Evolutionary conservation across 192 early-diverging fungal species (phyloP).

Genomic region (Gryganskiella cystojenkinii): DNA sequence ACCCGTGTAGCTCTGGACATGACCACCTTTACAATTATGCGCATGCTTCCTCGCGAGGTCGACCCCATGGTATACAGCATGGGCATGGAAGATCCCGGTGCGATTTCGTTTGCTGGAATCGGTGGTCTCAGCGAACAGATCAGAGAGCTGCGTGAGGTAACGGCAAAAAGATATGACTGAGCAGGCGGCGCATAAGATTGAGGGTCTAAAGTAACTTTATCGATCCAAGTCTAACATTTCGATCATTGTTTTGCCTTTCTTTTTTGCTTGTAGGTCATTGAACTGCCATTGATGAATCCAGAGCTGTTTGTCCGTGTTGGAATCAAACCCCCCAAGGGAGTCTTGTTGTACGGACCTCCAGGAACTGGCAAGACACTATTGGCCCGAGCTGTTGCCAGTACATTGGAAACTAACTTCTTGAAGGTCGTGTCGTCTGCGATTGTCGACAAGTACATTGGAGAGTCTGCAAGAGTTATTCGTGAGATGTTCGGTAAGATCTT

Average conservation of each 20-base stretch:
- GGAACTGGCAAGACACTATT: slow-evolving; percentile 99
- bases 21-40: slow-evolving; percentile 99
- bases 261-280: slow-evolving; percentile 80
- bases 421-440: slow-evolving; percentile 99
- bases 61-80: slow-evolving; percentile 99
- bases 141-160: slow-evolving; percentile 93
- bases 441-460: slow-evolving; percentile 99
- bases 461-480: slow-evolving; percentile 94
- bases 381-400: slow-evolving; percentile 96
- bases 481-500: slow-evolving; percentile 94
- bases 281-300: slow-evolving; percentile 98
- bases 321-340: slow-evolving; percentile 98
- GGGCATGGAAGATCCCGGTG: slow-evolving; percentile 96
- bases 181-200: no score
- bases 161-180: no score
- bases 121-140: slow-evolving; percentile 97
- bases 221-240: no score
- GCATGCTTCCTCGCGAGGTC: slow-evolving; percentile 96
- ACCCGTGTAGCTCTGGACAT: slow-evolving; percentile 99
- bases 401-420: slow-evolving; percentile 97
- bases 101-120: slow-evolving; percentile 95
- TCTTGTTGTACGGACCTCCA: slow-evolving; percentile 95
- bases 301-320: slow-evolving; percentile 98
- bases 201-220: no score
- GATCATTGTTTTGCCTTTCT: no score